Base-by-base conservation (phyloP, 2,329 filamentous ascomycete species). In the Cytospora piceicola region DNA sequence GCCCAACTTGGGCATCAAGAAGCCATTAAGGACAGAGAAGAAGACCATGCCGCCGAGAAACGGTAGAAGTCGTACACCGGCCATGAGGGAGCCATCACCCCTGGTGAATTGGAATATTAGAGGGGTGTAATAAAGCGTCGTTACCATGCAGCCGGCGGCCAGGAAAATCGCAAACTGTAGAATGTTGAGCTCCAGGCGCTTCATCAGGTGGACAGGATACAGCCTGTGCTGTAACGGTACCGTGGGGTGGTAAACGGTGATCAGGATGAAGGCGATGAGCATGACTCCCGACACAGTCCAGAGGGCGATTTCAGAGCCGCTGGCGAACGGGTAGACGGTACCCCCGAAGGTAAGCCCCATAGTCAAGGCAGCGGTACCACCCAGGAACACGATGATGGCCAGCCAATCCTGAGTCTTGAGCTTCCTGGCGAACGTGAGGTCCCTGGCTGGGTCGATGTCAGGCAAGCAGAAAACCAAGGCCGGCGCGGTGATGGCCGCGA, bases 261-360 rank as follows among this genome's bases (percentile, higher is more conserved):
- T 76, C 0, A 80, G 6, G 4, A 69, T 63, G 66, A 84, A 83
- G 15, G 73, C 69, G 32, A 81, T 70, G 34, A 81, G 71, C 0
- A 81, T 69, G 0, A 82, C 69, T 1, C 73, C 79, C 1, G 77
- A 78, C 2, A 81, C 70, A 9, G 81, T 75, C 60, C 81, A 82
- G 1, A 82, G 74, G 0, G 75, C 77, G 63, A 86, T 83, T 56
- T 78, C 78, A 0, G 75, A 73, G 1, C 77, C 77, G 8, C 72
- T 73, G 51, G 73, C 71, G 83, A 83, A 88, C 0, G 72, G 67
- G 67, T 78, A 86, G 4, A 79, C 65, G 1, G 76, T 72, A 1
- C 84, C 84, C 12, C 80, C 82, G 56, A 86, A 83, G 54, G 76
- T 78, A 63, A 85, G 77, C 0, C 76, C 82, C 73, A 86, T 80